A percentile compares a stretch with the other conserved stretches of the same genome.
These are phyloP conservation scores for Juglanconis oblonga DNA, from an alignment of 2,329 filamentous ascomycete genomes.

Conservation along the genomic window DNA sequence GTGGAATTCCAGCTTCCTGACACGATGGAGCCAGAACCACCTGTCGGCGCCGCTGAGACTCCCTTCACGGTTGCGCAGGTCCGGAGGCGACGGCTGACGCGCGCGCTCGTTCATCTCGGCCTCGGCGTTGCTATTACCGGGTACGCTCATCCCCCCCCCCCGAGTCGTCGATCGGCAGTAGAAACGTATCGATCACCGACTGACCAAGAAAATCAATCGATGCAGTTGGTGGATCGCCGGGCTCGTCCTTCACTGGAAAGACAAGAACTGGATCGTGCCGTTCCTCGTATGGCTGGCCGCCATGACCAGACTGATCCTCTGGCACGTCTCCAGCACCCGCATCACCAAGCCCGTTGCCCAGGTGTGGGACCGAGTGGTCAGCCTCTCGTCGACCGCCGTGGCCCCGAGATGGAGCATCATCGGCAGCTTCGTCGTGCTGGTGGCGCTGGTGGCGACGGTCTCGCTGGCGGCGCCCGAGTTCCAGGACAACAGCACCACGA, in stretches of 20 bases:
- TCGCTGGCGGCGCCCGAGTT: constrained; percentile 71
- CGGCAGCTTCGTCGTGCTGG: constrained; percentile 59
- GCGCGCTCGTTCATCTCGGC: not conserved
- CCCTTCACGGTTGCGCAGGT: not conserved
- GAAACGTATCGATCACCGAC: not conserved
- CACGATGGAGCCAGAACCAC: not conserved
- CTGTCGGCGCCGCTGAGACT: not conserved
- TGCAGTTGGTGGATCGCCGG: constrained; percentile 72
- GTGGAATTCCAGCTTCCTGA: not conserved
- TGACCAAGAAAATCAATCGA: not conserved
- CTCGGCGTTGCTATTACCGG: constrained; percentile 2
- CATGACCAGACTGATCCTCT: constrained; percentile 69
- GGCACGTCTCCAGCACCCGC: constrained; percentile 67
- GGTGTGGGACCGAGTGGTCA: constrained; percentile 65
- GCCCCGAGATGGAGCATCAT: constrained; percentile 65
- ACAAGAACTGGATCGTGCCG: constrained; percentile 78
- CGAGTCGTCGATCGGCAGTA: not conserved
- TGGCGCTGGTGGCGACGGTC: constrained; percentile 74
- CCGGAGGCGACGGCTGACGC: constrained; percentile 1
- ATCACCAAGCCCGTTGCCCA: constrained; percentile 65
- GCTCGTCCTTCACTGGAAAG: constrained; percentile 67
- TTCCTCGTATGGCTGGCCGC: constrained; percentile 79
- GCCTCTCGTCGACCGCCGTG: constrained; percentile 57
- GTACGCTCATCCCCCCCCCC: not conserved
- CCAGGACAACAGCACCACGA: constrained; percentile 72